phyloP scores from a whole-genome alignment of 306 rosid species.

The Fragaria iinumae region DNA sequence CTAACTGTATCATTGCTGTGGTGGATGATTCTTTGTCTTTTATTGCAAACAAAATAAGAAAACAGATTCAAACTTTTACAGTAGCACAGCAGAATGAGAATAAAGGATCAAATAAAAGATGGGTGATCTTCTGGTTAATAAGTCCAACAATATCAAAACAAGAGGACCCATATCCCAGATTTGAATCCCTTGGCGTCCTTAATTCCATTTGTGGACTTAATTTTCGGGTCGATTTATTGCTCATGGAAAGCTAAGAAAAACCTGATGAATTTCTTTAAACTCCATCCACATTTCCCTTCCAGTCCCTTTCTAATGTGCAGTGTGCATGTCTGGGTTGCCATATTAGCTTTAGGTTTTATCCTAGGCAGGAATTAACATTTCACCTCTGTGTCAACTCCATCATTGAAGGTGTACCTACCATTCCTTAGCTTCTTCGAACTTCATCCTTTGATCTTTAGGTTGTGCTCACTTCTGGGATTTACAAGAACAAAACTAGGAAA shows the following conservation, averaged over 20 bases:
- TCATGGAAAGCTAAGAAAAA: not conserved
- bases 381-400: not conserved
- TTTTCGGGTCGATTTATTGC: not conserved
- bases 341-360: not conserved
- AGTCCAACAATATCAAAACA: not conserved
- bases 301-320: not conserved
- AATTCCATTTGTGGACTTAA: not conserved
- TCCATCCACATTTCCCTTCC: not conserved
- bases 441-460: not conserved
- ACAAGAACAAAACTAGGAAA: not conserved
- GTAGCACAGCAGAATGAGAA: not conserved
- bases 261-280: not conserved
- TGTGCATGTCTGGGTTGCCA: not conserved
- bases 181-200: not conserved
- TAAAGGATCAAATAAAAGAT: not conserved
- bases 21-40: conserved; percentile 18
- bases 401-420: not conserved
- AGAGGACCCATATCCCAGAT: not conserved
- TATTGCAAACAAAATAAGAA: not conserved
- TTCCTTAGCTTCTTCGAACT: not conserved
- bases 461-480: not conserved
- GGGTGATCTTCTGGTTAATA: not conserved
- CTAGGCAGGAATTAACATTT: not conserved
- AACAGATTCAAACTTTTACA: not conserved
- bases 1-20: not conserved